phyloP scores from a whole-genome alignment of 2,329 filamentous ascomycete genomes.

The Nemania sp. region DNA sequence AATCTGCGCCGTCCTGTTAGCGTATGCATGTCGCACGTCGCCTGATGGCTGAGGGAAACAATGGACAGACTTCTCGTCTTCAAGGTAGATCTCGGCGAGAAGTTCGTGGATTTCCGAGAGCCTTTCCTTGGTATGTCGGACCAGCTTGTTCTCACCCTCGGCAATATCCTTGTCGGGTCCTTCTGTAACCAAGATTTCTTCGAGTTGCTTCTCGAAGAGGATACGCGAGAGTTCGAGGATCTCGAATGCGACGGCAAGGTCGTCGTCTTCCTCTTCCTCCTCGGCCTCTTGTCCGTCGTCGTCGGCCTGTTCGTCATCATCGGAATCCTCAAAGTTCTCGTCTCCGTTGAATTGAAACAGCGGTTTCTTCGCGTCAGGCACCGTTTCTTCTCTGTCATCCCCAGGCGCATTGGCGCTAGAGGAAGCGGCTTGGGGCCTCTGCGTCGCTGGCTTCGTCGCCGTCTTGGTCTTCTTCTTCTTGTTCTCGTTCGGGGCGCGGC shows the following conservation, averaged over 20 bases:
- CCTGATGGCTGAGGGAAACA: conserved; percentile 1
- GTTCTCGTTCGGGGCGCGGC: conserved; percentile 67
- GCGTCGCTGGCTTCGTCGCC: conserved; percentile 45
- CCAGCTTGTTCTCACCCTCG: conserved; percentile 46
- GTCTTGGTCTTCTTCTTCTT: conserved; percentile 47
- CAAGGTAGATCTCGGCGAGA: conserved; percentile 93
- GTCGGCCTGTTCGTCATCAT: conserved; percentile 65
- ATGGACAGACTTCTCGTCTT: conserved; percentile 75
- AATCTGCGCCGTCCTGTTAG: conserved; percentile 58
- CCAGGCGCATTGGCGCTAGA: conserved; percentile 43
- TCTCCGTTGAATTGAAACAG: conserved; percentile 93
- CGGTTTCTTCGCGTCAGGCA: conserved; percentile 65
- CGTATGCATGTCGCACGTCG: conserved; percentile 18
- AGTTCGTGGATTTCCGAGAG: conserved; percentile 93
- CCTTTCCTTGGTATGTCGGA: conserved; percentile 75
- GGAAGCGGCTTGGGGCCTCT: conserved; percentile 47
- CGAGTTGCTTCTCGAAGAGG: conserved; percentile 62
- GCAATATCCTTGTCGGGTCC: conserved; percentile 27
- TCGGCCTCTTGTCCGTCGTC: conserved; percentile 49
- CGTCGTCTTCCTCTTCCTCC: conserved; percentile 64
- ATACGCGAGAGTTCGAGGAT: conserved; percentile 80
- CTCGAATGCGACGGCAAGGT: conserved; percentile 79
- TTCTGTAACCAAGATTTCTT: conserved; percentile 46
- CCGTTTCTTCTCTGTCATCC: conserved; percentile 46
- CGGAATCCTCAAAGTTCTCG: conserved; percentile 87